Percentiles rank a stretch among this genome's conserved stretches.
Evolutionary conservation across 768 basidiomycete species (phyloP).

Genomic region (Mycena latifolia): DNA sequence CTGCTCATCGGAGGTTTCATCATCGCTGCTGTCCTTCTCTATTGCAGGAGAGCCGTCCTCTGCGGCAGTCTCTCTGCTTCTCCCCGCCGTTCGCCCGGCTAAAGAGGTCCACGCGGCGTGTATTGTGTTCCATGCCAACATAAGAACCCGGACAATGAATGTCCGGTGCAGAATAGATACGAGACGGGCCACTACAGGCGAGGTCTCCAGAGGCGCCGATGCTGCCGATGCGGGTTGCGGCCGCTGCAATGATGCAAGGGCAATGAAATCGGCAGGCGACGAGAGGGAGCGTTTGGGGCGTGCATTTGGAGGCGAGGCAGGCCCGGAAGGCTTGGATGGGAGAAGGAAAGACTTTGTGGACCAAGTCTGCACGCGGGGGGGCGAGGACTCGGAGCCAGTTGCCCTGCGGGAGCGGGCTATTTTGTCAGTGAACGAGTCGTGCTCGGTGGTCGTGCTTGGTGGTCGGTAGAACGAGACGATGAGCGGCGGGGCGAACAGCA

Average conservation of each 20-base stretch:
- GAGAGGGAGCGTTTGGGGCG: constrained; percentile 72
- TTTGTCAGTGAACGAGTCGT: constrained; percentile 43
- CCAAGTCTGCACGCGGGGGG: constrained; percentile 68
- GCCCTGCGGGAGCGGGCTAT: constrained; percentile 32
- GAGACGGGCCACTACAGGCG: constrained; percentile 53
- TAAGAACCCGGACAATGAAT: constrained; percentile 79
- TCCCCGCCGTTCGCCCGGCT: constrained; percentile 30
- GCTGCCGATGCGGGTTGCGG: constrained; percentile 40
- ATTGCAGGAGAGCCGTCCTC: constrained; percentile 29
- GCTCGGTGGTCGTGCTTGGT: constrained; percentile 54
- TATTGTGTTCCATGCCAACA: constrained; percentile 77
- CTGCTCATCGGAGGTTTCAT: constrained; percentile 35
- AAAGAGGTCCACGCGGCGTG: constrained; percentile 72
- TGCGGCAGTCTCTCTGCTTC: constrained; percentile 22
- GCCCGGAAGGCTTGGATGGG: constrained; percentile 45
- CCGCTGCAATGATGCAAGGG: constrained; percentile 48
- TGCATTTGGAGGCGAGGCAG: constrained; percentile 34
- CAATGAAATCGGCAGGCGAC: constrained; percentile 65
- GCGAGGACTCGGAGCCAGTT: constrained; percentile 41
- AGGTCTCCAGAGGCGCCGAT: constrained; percentile 41
- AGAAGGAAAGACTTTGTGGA: constrained; percentile 66
- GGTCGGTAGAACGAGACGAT: too few relatives aligned
- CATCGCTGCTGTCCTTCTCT: constrained; percentile 38
- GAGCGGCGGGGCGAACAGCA: too few relatives aligned
- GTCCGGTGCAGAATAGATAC: constrained; percentile 66